phyloP scores from a whole-genome alignment of 768 basidiomycete species.

The Mycena polygramma region DNA sequence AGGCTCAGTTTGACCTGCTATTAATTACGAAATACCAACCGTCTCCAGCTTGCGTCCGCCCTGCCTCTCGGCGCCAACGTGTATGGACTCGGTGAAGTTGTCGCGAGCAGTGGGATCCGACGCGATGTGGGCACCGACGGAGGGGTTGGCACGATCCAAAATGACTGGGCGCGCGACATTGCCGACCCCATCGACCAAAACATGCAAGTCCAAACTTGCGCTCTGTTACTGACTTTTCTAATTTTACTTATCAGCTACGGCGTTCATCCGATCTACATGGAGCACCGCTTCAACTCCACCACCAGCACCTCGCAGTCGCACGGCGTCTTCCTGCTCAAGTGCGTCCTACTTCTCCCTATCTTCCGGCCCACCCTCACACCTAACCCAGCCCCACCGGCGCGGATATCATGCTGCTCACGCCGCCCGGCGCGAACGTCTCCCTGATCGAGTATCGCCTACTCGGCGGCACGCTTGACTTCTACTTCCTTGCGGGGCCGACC shows the following conservation, averaged over 20 bases:
- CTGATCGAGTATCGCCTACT: constrained; percentile 80
- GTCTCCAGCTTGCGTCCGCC: constrained; percentile 68
- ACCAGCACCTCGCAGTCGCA: constrained; percentile 71
- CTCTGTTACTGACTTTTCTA: too few relatives aligned
- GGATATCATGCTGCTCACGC: constrained; percentile 78
- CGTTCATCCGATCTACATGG: constrained; percentile 79
- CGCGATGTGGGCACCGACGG: constrained; percentile 64
- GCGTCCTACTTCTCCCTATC: constrained; percentile 20
- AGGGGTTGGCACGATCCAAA: constrained; percentile 73
- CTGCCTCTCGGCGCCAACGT: constrained; percentile 78
- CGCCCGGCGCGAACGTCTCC: constrained; percentile 64
- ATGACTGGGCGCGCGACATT: constrained; percentile 74
- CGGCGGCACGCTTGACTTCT: constrained; percentile 83
- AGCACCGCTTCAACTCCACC: constrained; percentile 73
- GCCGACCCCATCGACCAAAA: constrained; percentile 77
- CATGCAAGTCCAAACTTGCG: constrained; percentile 56
- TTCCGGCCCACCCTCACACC: not conserved
- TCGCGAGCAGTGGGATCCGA: constrained; percentile 77
- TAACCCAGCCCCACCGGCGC: constrained; percentile 70
- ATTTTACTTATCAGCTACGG: constrained; percentile 64
- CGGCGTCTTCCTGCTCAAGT: constrained; percentile 84
- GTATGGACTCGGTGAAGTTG: constrained; percentile 83
- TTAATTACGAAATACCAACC: not conserved
- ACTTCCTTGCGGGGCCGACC: constrained; percentile 77
- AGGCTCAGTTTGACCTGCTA: not conserved